phyloP scores from a whole-genome alignment of 768 basidiomycete species.

The Kwoniella dejecticola region DNA sequence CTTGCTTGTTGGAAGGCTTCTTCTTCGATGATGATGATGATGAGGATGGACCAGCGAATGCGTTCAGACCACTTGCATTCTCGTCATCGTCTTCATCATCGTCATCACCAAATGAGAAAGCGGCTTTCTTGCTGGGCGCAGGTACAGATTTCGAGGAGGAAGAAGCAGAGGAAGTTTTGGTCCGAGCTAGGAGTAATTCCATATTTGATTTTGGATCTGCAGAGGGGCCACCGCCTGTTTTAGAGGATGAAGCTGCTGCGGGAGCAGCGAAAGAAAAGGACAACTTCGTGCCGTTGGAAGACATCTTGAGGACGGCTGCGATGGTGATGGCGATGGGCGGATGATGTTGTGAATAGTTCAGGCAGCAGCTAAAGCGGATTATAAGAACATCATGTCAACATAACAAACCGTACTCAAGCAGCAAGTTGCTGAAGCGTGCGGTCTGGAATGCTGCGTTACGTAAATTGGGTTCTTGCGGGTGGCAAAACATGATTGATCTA shows the following conservation, averaged over 20 bases:
- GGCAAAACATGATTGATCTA: constrained; percentile 4
- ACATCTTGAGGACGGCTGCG: constrained; percentile 15
- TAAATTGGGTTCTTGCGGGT: not conserved
- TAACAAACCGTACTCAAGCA: too few relatives aligned
- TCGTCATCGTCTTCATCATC: constrained; percentile 40
- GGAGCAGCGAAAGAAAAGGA: constrained; percentile 72
- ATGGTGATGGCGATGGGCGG: too few relatives aligned
- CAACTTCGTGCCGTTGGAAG: constrained; percentile 62
- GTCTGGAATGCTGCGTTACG: not conserved
- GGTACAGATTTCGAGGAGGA: constrained; percentile 14
- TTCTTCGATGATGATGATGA: not conserved
- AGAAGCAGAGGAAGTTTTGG: constrained; percentile 21
- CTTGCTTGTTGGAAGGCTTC: not conserved
- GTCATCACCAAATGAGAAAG: constrained; percentile 66
- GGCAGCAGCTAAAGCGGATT: too few relatives aligned
- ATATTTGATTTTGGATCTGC: constrained; percentile 35
- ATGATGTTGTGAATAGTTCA: too few relatives aligned
- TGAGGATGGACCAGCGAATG: constrained; percentile 21
- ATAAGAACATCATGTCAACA: too few relatives aligned
- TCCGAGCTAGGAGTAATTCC: constrained; percentile 42
- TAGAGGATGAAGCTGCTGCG: constrained; percentile 9
- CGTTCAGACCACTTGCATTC: not conserved
- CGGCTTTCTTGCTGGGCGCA: constrained; percentile 57
- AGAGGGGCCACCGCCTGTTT: constrained; percentile 2
- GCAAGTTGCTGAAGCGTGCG: too few relatives aligned